phyloP scores from a whole-genome alignment of 768 basidiomycete genomes.

The Mycena floridula region DNA sequence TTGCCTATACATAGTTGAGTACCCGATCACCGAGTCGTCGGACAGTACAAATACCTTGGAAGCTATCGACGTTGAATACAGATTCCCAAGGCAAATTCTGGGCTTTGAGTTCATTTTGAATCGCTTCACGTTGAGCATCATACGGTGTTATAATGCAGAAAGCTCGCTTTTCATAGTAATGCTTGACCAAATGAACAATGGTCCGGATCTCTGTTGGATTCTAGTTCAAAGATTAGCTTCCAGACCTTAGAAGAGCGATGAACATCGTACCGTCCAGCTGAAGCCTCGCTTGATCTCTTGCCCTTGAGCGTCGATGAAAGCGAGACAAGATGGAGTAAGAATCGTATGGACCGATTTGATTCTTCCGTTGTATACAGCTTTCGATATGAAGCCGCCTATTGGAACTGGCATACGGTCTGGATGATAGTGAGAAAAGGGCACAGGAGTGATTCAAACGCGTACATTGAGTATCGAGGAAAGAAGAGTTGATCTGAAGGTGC shows the following conservation, averaged over 20 bases:
- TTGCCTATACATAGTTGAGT: slow-evolving; percentile 30
- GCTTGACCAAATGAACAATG: slow-evolving; percentile 33
- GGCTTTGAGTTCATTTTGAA: slow-evolving; percentile 24
- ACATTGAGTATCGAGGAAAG: slow-evolving; percentile 47
- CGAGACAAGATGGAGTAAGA: slow-evolving; percentile 25
- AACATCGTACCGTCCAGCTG: slow-evolving; percentile 36
- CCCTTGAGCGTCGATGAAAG: slow-evolving; percentile 35
- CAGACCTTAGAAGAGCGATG: too few relatives aligned
- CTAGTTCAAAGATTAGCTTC: slow-evolving; percentile 22
- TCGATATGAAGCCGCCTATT: slow-evolving; percentile 45
- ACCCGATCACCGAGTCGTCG: background rate
- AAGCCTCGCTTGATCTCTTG: slow-evolving; percentile 28
- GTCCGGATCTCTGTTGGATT: slow-evolving; percentile 34
- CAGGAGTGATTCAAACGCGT: slow-evolving; percentile 5
- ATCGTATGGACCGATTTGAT: slow-evolving; percentile 33
- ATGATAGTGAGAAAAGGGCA: background rate
- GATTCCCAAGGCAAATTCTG: slow-evolving; percentile 30
- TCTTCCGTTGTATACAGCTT: slow-evolving; percentile 31
- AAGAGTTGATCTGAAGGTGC: slow-evolving; percentile 22
- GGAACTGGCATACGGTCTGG: slow-evolving; percentile 47
- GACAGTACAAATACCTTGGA: slow-evolving; percentile 36
- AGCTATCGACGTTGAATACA: slow-evolving; percentile 51
- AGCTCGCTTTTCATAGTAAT: slow-evolving; percentile 29
- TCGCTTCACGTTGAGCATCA: slow-evolving; percentile 42
- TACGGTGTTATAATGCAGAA: slow-evolving; percentile 51